These are phyloP conservation scores for Curvularia hawaiiensis DNA, from an alignment of 2,329 filamentous ascomycete genomes.

Conservation along the genomic window DNA sequence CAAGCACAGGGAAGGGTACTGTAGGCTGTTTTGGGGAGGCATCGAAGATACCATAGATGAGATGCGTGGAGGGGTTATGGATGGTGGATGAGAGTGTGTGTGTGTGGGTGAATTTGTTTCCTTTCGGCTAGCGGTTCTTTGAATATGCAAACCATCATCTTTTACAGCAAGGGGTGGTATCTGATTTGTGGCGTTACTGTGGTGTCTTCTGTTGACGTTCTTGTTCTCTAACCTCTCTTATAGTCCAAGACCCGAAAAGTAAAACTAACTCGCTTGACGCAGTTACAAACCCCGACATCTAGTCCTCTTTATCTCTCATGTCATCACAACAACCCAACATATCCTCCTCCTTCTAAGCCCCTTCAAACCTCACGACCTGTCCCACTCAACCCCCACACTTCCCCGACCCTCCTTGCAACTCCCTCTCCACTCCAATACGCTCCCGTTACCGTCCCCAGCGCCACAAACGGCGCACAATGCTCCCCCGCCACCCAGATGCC, in stretches of 20 bases:
- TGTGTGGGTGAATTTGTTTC: not conserved
- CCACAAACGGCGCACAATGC: slow-evolving; percentile 89
- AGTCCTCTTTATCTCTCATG: no score
- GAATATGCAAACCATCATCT: not conserved
- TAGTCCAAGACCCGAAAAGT: no score
- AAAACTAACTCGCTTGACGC: no score
- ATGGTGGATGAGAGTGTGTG: not conserved
- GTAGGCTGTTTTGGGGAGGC: not conserved
- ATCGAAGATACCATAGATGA: not conserved
- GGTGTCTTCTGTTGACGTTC: not conserved
- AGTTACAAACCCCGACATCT: no score
- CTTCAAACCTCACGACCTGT: no score
- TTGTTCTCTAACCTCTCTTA: no score
- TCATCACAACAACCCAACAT: no score
- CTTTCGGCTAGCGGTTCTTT: not conserved
- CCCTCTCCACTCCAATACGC: slow-evolving; percentile 17
- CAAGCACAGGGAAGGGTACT: not conserved
- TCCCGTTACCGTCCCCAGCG: slow-evolving; percentile 72
- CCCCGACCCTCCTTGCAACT: slow-evolving; percentile 3
- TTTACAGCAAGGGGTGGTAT: not conserved
- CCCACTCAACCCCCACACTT: slow-evolving; percentile 1
- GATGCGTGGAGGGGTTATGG: not conserved
- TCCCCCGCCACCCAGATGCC: slow-evolving; percentile 88
- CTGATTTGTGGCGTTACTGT: not conserved
- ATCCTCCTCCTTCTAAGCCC: no score